phyloP scores from a whole-genome alignment of 2,329 filamentous ascomycete genomes.

The Aspergillus quadricinctus region DNA sequence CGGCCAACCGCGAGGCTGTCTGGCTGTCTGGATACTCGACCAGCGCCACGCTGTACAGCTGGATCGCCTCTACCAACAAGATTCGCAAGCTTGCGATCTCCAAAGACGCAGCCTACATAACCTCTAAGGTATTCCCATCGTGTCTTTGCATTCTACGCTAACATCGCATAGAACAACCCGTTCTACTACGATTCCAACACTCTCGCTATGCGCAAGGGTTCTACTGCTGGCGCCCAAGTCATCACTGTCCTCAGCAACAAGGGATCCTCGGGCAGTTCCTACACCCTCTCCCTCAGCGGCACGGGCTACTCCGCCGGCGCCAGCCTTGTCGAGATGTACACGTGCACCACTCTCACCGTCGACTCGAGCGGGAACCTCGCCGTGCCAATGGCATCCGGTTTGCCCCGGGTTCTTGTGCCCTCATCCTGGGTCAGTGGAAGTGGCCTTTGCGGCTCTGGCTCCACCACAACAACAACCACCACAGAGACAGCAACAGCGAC shows the following conservation, averaged over 20 bases:
- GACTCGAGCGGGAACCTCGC: slow-evolving; percentile 42
- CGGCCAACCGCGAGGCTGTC: slow-evolving; percentile 51
- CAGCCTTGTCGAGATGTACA: slow-evolving; percentile 24
- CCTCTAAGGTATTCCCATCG: slow-evolving; percentile 21
- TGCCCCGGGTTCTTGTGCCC: slow-evolving; percentile 35
- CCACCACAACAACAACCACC: slow-evolving; percentile 1
- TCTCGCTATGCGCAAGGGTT: slow-evolving; percentile 39
- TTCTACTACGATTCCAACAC: slow-evolving; percentile 42
- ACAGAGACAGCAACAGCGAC: slow-evolving; percentile 5
- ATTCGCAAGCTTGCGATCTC: slow-evolving; percentile 43
- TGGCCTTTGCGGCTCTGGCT: slow-evolving; percentile 7
- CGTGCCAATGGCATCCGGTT: slow-evolving; percentile 41
- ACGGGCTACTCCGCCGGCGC: slow-evolving; percentile 20
- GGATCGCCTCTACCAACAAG: slow-evolving; percentile 46
- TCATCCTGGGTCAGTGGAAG: slow-evolving; percentile 9
- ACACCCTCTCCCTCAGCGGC: slow-evolving; percentile 19
- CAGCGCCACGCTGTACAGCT: slow-evolving; percentile 44
- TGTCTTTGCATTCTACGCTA: not conserved
- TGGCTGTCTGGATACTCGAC: slow-evolving; percentile 53
- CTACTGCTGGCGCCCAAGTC: slow-evolving; percentile 34
- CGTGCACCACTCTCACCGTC: slow-evolving; percentile 42
- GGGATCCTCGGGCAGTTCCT: slow-evolving; percentile 23
- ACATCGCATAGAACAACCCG: slow-evolving; percentile 26
- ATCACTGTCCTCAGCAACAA: slow-evolving; percentile 41
- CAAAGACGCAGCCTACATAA: slow-evolving; percentile 35